These are phyloP conservation scores for Ascochyta viciae-villosae DNA, from an alignment of 2,329 filamentous ascomycete species.

Conservation along the genomic window DNA sequence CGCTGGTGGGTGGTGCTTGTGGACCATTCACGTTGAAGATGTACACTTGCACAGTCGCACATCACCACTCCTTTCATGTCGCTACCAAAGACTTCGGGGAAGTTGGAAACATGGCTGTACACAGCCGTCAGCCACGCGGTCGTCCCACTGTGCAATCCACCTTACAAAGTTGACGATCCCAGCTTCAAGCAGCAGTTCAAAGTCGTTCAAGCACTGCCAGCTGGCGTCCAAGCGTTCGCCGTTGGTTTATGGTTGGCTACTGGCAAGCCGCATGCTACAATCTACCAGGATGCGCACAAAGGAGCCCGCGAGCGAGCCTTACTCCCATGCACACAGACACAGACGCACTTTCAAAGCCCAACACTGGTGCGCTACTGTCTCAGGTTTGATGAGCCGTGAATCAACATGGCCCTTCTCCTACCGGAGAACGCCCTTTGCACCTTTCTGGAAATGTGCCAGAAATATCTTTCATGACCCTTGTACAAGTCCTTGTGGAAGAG, in stretches of 20 bases:
- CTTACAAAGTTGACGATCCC: neutral
- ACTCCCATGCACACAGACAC: constrained; percentile 7
- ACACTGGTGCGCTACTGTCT: constrained; percentile 29
- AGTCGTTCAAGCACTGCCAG: neutral
- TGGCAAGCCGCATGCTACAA: neutral
- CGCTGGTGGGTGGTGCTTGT: neutral
- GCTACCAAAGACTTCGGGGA: constrained; percentile 5
- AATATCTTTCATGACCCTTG: constrained; percentile 17
- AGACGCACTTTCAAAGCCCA: constrained; percentile 12
- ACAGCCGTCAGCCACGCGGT: constrained; percentile 16
- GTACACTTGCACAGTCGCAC: constrained; percentile 5
- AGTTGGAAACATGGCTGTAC: neutral
- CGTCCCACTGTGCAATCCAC: constrained; percentile 8
- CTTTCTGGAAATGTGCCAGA: constrained; percentile 28
- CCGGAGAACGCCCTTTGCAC: constrained; percentile 13
- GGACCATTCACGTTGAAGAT: constrained; percentile 8
- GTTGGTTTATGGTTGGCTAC: constrained; percentile 3
- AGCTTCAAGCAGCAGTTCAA: neutral
- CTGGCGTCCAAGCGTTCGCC: constrained; percentile 3
- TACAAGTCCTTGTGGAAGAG: constrained; percentile 1
- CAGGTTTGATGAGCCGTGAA: constrained; percentile 23
- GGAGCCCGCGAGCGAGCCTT: constrained; percentile 9
- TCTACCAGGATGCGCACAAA: constrained; percentile 22
- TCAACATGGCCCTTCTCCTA: constrained; percentile 7
- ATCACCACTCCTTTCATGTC: constrained; percentile 10